Evolutionary conservation across 371 early-diverging fungal species (phyloP), one percentile per base, ranked within the genome.

Genomic region (Haplosporangium sp.): DNA sequence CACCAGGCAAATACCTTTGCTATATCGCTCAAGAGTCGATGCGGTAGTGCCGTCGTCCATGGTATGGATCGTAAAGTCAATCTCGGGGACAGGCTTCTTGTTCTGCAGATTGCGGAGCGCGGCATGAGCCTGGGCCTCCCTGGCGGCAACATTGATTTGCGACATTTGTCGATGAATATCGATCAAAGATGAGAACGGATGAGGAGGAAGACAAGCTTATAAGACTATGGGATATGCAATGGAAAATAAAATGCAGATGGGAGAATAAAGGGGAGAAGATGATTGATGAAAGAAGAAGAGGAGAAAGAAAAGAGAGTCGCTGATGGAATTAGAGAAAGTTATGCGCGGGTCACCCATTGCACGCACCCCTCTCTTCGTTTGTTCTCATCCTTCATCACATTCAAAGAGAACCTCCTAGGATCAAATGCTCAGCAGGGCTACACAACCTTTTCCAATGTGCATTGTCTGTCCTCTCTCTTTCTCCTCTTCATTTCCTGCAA

Each of bases 41-140:
- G 94, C 92, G 45, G 86, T 83, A 21, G 86, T 86, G 55, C 95
- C 95, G 79, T 91, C 90, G 50, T 93, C 95, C 82, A 92, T 87
- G 53, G 87, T 89, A 62, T 90, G 92, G 57, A 90, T 79, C 23
- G 92, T 88, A 65, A 92, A 92, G 84, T 95, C 94, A 68, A 90
- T 86, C 47, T 82, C 80, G 21, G 86, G 86, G 0, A 82, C 71
- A 11, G 73, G 63, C 50, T 75, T 75, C 67, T 75, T 75, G 67
- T 75, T 60, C 67, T 75, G 69, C 20, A 75, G 47, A 63, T 65
- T 70, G 59, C 76, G 69, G 45, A 75, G 66, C 36, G 75, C 69
- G 23, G 75, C 75, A 29, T 64, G 69, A 16, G 75, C 65, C 65
- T 74, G 75, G 13, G 69, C 75, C 56, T 74, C 69, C 56, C 64